Conservation (phyloP, 176 grass and related monocot genomes). For the Carex scoparia region DNA sequence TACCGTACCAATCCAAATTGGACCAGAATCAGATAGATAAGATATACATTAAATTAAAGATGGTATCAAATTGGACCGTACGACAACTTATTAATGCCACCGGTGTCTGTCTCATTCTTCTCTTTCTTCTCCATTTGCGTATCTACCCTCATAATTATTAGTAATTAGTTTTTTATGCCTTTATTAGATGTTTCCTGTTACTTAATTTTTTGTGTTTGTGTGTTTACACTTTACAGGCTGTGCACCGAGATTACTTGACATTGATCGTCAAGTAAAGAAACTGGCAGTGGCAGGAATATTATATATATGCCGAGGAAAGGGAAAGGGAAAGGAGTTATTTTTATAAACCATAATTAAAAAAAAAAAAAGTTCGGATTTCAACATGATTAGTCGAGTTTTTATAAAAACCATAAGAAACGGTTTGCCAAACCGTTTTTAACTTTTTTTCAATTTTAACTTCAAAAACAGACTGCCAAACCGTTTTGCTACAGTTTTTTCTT, state of each 20-base stretch:
- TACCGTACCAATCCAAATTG: background rate
- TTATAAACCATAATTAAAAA: too few relatives aligned
- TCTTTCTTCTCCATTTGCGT: background rate
- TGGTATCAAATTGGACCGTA: conserved; percentile 13
- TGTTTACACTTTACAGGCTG: background rate
- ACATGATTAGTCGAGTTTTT: too few relatives aligned
- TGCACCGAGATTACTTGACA: background rate
- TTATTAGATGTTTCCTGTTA: background rate
- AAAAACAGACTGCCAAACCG: too few relatives aligned
- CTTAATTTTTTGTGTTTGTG: background rate
- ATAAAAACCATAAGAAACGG: too few relatives aligned
- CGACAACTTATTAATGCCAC: background rate
- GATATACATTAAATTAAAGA: conserved; percentile 23
- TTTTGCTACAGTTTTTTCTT: too few relatives aligned
- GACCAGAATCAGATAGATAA: background rate
- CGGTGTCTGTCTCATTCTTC: background rate
- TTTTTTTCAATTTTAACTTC: too few relatives aligned
- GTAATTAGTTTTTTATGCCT: background rate
- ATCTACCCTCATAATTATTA: background rate
- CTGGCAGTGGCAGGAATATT: background rate
- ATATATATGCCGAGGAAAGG: background rate
- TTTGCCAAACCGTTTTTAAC: too few relatives aligned
- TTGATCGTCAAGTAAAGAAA: background rate
- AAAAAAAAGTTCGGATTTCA: too few relatives aligned
- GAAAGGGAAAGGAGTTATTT: background rate